Base-by-base conservation (phyloP, 2,329 filamentous ascomycete species). In the Arthrobotrys sinensis region DNA sequence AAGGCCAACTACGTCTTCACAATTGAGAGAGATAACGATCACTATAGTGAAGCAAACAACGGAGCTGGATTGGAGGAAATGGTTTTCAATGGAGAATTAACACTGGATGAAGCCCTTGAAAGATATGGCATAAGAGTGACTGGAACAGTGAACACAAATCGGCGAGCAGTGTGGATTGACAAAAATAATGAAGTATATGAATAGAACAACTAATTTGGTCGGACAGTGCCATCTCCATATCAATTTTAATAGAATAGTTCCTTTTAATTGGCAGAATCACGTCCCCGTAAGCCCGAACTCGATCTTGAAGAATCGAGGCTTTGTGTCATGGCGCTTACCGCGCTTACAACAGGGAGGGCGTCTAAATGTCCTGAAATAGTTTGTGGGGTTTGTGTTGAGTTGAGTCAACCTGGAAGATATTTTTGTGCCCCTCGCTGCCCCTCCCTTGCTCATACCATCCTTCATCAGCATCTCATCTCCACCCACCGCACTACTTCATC, bases 361-460 rank as follows among this genome's bases (percentile, higher is more conserved):
- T 8, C 36, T 38, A 38, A 38, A 38, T 38, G 6, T 6, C 36
- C 36, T 2, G 12, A 38, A 38, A 38, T 38, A 38, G 19, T 45
- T 57, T 73, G 69, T 73, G 69, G 69, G 69, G 69, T 73, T 64
- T 65, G 65, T 45, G 68, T 72, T 72, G 65, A 45, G 67, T 71
- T 71, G 67, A 71, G 21, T 63, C 68, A 65, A 55, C 43, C 28
- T 19, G 40, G 14, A 73, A 73, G 50, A 60, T 65, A 60, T 73
- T 66, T 66, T 65, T 43, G 36, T 60, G 55, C 55, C 55, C 55
- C 55, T 60, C 55, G 55, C 34, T 60, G 55, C 55, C 36, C 55
- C 55, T 43, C 55, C 32, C 55, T 43, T 8, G 32, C 55, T 32
- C 14, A 19, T 28, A 12, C 19, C n/a, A n/a, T 43, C 55, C 12